Evolutionary conservation across 2,329 filamentous ascomycete species (phyloP), one percentile per base, ranked within the genome.

Genomic region (Tolypocladium endophyticum): DNA sequence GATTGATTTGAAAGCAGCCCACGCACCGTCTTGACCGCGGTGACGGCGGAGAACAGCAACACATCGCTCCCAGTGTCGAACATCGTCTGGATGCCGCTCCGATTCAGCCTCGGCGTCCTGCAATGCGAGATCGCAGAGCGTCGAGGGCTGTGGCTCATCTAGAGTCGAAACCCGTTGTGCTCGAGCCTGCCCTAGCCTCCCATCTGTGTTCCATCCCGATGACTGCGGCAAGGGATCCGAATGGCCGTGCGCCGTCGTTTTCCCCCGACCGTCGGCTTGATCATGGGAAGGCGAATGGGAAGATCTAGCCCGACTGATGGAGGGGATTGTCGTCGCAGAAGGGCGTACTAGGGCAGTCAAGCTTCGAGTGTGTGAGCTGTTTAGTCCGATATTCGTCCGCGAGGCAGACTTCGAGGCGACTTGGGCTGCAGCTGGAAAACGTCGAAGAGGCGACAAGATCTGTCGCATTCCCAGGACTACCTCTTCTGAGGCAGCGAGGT

Each of bases 391-490:
- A 33, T 28, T 60, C 30, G 60, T 20, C 45, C 39, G 45, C 56
- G 59, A 50, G 50, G 38, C 28, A 39, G 45, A 30, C 45, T 57
- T 33, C 47, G 60, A 58, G 16, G 53, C 55, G 36, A 62, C 28
- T 68, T 59, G 64, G 57, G 60, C 55, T 59, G 64, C 59, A 60
- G 59, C 41, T 54, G 61, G 54, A 58, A 60, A 58, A 63, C 61
- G 60, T 61, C 61, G 59, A 56, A 62, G 59, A 35, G 62, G 62
- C 60, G 62, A 59, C 59, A 66, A 59, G 52, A 63, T 63, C 66
- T 63, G 66, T 69, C 66, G 68, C 71, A 73, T 73, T 60, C 66
- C 69, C 65, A 59, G 64, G 59, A 36, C 53, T 62, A 59, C 55
- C 58, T 64, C 59, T 64, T 56, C 20, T 61, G 58, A 61, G 66